Evolutionary conservation across 2,329 filamentous ascomycete species (phyloP), one percentile per base, ranked within the genome.

Genomic region (Verticillium albo-atrum): DNA sequence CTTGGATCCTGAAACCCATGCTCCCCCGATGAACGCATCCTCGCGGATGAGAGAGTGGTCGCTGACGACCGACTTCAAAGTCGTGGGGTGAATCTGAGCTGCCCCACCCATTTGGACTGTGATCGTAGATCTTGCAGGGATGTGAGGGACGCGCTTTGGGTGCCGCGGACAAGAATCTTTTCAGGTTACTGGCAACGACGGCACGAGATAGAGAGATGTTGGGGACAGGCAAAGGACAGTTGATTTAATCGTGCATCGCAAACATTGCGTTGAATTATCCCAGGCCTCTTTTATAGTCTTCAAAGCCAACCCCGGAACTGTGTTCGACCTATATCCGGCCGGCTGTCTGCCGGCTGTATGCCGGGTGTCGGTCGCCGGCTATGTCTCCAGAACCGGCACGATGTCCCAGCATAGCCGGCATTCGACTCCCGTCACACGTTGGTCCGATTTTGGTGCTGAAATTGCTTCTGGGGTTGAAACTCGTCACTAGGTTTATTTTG

Each of bases 1-100:
- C 34, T 61, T 57, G 6, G 2, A 2, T 23, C 54, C 34, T 32
- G 54, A 35, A 4, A 15, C 4, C 34, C 57, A 61, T 34, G 35
- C 27, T 32, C 59, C 52, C 9, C 37, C 56, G 35, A 61, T 61
- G 56, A 58, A 61, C 56, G 26, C 59, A 50, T 50, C 42, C n/a
- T 50, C 42, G n/a, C 42, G 42, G 7, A 50, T 50, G 3, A 50
- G 9, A 25, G 42, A 50, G 20, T 50, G 42, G 6, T 50, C 42
- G 42, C 42, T 23, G 9, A 50, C n/a, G 20, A 23, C 42, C 20
- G 42, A 10, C 10, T 50, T 50, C 7, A 50, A 20, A 6, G 42
- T 50, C 42, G 42, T 14, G 9, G 42, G 42, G 42, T 50, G 42
- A 50, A 50, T 10, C 20, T 50, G 20, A 50, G 42, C 20, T 12